These are phyloP conservation scores for Apophysomyces variabilis DNA, from an alignment of 371 early-diverging fungal genomes.

Conservation along the genomic window DNA sequence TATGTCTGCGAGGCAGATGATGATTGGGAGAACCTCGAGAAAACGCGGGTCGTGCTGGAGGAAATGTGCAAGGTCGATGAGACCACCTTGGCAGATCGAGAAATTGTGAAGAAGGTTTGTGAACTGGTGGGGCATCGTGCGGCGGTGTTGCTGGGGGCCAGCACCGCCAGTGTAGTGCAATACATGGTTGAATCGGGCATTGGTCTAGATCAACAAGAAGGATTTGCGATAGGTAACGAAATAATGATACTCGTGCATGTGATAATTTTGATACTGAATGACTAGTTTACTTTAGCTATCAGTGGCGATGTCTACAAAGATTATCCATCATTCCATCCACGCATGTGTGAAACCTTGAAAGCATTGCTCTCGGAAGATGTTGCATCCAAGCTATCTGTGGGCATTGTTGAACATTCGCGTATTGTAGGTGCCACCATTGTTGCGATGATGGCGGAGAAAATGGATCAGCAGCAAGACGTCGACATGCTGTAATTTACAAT, in stretches of 20 bases:
- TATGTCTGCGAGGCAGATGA: slow-evolving; percentile 55
- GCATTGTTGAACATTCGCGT: slow-evolving; percentile 74
- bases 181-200: slow-evolving; percentile 46
- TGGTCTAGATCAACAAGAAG: slow-evolving; percentile 52
- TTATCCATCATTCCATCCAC: slow-evolving; percentile 83
- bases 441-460: slow-evolving; percentile 75
- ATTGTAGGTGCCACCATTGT: slow-evolving; percentile 87
- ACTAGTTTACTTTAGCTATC: slow-evolving; percentile 42
- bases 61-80: slow-evolving; percentile 54
- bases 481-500: slow-evolving; percentile 20
- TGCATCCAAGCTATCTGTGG: slow-evolving; percentile 66
- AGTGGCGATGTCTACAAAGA: slow-evolving; percentile 88
- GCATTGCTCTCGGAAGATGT: slow-evolving; percentile 78
- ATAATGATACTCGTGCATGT: background rate
- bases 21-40: slow-evolving; percentile 52
- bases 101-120: slow-evolving; percentile 67
- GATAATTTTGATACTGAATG: background rate
- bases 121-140: slow-evolving; percentile 73
- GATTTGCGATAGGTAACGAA: slow-evolving; percentile 70
- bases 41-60: slow-evolving; percentile 66
- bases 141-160: slow-evolving; percentile 69
- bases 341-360: slow-evolving; percentile 74
- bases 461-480: slow-evolving; percentile 24
- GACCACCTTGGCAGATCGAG: slow-evolving; percentile 67
- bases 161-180: slow-evolving; percentile 68